Evolutionary conservation across 306 rosid genomes (phyloP), one percentile per base, ranked within the genome.

Genomic region (Ormosia semicastrata): DNA sequence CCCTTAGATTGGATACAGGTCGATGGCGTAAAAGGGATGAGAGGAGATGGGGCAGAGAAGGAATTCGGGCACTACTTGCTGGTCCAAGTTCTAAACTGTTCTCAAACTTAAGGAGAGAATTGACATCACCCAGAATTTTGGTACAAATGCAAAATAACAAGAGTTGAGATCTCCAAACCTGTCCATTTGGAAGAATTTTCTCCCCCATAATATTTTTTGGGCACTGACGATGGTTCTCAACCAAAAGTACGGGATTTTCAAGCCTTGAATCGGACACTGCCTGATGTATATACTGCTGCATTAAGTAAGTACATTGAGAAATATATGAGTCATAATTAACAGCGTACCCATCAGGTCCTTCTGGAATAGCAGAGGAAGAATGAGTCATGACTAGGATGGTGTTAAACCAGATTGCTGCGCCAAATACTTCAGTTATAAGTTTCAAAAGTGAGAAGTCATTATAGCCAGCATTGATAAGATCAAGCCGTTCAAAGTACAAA

Each of bases 1-100:
- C 94, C 79, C 40, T 77, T 43, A 78, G 71, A 85, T 56, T 85
- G 80, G 89, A 34, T 15, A 63, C 66, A 63, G 81, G 57, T 43
- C 74, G 94, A 47, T 77, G 91, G 13, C 83, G 91, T 49, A 96
- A 88, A 77, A 93, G 82, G 76, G 99, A 87, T 0, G 98, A 95
- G 83, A 96, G 97, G 44, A 93, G 97, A 86, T 93, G 99, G 49
- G 99, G 99, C 49, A 93, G 86, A 57, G 97, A 96, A 60, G 99
- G 97, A 82, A 88, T 71, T 41, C 92, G 88, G 10, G 82, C 72
- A 72, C 81, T 71, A 77, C 70, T 89, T 65, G 77, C 76, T 39
- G 91, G 94, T 66, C 97, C 99, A 62, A 93, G 83, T 78, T 91
- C 94, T 66, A 96, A 82, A 85, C 96, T 90, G 87, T 88, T 84